Evolutionary conservation across 345 rosid genomes (phyloP), one percentile per base, ranked within the genome.

Genomic region (Arabis alpina): DNA sequence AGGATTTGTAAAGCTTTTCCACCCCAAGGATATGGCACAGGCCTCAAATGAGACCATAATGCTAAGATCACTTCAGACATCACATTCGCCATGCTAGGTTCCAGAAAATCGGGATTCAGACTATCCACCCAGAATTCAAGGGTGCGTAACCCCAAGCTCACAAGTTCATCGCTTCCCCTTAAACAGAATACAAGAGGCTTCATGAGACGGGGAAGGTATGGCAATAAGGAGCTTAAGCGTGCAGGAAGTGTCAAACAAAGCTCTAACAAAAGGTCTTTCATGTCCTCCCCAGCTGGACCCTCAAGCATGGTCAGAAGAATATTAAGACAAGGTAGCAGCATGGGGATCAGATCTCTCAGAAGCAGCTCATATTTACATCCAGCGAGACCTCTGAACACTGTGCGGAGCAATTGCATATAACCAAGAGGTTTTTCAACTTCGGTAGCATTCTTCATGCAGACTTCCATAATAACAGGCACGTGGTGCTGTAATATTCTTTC

Each of bases 51-150:
- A 78, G 93, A 90, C 99, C 99, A 95, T 65, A 95, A 74, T 68
- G 98, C 95, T 77, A 94, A 88, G 78, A 91, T 91, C 83, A 91
- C 96, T 81, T 91, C 97, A 1, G 97, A 89, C 95, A 89, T 91
- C 63, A 94, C 95, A 81, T 83, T 94, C 9, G 96, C 97, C 98
- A 94, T 91, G 72, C 93, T 91, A 39, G 99, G 96, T 79, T 94
- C 99, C 78, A 94, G 70, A 80, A 91, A 94, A 76, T 91, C 99
- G 51, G 99, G 99, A 86, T 94, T 94, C 66, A 94, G 83, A 77
- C 97, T 94, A 73, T 91, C 99, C n/a, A 94, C 97, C 99, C 99
- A 94, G 79, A 94, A 94, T 77, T 94, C 99, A 45, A 94, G 92
- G 49, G 98, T 94, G 74, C 96, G 89, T 79, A 94, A 81, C 49